These are phyloP conservation scores for Senna tora DNA, from an alignment of 306 rosid genomes.

Conservation along the genomic window DNA sequence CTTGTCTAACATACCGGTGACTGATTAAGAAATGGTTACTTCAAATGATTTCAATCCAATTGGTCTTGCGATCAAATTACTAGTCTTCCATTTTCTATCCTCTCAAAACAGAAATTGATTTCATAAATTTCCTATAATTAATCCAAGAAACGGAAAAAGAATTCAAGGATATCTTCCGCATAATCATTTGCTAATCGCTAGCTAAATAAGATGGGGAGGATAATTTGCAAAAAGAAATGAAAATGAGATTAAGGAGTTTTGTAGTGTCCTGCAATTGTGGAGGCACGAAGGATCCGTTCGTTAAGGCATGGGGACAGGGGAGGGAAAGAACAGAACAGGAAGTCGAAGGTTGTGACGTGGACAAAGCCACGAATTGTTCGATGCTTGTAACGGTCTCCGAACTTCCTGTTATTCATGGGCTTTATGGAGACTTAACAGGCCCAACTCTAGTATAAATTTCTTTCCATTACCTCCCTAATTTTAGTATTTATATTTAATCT, in stretches of 20 bases:
- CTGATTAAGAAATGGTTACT: not conserved
- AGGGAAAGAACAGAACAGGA: constrained; percentile 12
- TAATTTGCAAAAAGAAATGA: not conserved
- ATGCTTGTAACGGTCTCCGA: constrained; percentile 46
- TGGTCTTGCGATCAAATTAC: not conserved
- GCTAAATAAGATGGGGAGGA: not conserved
- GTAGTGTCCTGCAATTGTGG: constrained; percentile 30
- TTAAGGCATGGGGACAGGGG: constrained; percentile 19
- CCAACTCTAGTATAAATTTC: too few species aligned
- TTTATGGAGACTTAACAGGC: too few species aligned
- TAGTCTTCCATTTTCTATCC: not conserved
- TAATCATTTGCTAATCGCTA: not conserved
- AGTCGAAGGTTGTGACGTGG: constrained; percentile 45
- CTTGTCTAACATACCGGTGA: not conserved
- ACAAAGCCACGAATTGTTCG: constrained; percentile 47
- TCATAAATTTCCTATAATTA: not conserved
- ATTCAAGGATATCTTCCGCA: not conserved
- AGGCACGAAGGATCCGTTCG: constrained; percentile 53
- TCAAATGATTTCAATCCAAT: not conserved
- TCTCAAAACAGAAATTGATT: not conserved
- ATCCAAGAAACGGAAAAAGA: not conserved
- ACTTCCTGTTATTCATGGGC: constrained; percentile 6
- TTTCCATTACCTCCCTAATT: too few species aligned
- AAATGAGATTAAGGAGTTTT: not conserved
- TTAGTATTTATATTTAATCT: too few species aligned